Percentiles rank a stretch among this genome's conserved stretches.
phyloP scores from a whole-genome alignment of 1,139 yeast genomes.

The Hemisphaericaspora lyxosophila region DNA sequence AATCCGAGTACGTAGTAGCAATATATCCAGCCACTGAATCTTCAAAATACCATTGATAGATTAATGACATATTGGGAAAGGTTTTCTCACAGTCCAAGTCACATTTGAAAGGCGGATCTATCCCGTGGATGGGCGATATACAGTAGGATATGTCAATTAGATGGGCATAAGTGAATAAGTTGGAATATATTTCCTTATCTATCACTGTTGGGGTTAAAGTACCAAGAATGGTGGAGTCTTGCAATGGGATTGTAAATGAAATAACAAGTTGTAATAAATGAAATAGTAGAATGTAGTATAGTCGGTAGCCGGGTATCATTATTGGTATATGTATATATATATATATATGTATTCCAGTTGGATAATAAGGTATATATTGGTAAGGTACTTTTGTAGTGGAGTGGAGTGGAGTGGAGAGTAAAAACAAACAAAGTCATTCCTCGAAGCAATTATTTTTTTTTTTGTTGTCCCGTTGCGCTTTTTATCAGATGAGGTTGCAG shows the following conservation, averaged over 20 bases:
- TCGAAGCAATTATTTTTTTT: background rate
- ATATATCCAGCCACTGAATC: conserved; percentile 41
- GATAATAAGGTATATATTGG: no score
- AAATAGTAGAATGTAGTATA: no score
- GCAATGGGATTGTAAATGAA: no score
- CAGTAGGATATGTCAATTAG: conserved; percentile 52
- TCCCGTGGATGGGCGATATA: conserved; percentile 34
- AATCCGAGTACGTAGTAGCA: conserved; percentile 32
- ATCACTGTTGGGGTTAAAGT: conserved; percentile 6
- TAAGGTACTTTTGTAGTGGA: no score
- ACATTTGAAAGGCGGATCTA: conserved; percentile 47
- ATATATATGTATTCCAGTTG: no score
- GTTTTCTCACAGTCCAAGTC: conserved; percentile 37
- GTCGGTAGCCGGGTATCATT: no score
- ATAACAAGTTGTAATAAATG: no score
- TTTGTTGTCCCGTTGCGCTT: no score
- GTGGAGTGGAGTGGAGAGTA: background rate
- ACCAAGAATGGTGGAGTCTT: background rate
- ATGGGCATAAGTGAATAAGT: conserved; percentile 44
- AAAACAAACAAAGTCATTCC: background rate
- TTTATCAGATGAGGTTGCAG: no score
- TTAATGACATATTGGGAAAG: conserved; percentile 43
- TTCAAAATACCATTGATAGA: conserved; percentile 49
- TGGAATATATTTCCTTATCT: conserved; percentile 25
- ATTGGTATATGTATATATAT: no score